Evolutionary conservation across 2,329 filamentous ascomycete species (phyloP).

Genomic region (Tolypocladium ophioglossoides): DNA sequence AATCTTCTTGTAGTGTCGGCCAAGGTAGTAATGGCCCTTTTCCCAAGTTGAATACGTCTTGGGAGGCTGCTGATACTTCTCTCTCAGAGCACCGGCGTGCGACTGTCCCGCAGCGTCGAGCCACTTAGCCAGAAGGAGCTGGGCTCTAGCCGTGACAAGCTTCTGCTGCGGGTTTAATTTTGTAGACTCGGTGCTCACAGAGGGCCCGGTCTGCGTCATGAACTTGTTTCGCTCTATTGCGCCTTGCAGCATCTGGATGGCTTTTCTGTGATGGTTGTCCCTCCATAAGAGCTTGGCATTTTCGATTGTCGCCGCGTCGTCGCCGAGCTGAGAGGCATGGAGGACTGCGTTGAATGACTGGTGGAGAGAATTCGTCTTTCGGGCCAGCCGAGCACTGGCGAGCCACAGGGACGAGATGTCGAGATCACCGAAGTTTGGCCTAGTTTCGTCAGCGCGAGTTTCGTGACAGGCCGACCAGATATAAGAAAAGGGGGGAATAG

Average conservation of each 20-base stretch:
- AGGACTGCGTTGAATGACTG: conserved; percentile 92
- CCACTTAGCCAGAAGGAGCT: conserved; percentile 92
- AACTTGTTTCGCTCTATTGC: conserved; percentile 79
- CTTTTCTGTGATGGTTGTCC: conserved; percentile 86
- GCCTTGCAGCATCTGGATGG: conserved; percentile 80
- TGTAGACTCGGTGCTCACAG: conserved; percentile 18
- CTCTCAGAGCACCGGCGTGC: conserved; percentile 66
- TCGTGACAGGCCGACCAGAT: neutral
- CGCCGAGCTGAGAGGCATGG: conserved; percentile 74
- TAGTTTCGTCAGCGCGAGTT: conserved; percentile 11
- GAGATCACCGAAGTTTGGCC: conserved; percentile 51
- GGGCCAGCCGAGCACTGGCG: conserved; percentile 70
- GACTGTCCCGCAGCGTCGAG: conserved; percentile 91
- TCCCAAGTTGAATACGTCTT: conserved; percentile 68
- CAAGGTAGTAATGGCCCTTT: conserved; percentile 94
- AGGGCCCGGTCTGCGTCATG: conserved; percentile 34
- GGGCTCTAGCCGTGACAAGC: conserved; percentile 62
- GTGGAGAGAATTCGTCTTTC: conserved; percentile 73
- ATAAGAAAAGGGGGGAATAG: neutral
- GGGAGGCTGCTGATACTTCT: conserved; percentile 76
- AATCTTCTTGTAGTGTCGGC: conserved; percentile 94
- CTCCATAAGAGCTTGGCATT: conserved; percentile 90
- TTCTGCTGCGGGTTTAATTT: conserved; percentile 39
- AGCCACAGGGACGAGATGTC: conserved; percentile 83
- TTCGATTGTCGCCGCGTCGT: conserved; percentile 84